A percentile compares a stretch with the other conserved stretches of the same genome.
Evolutionary conservation across 495 filamentous ascomycete species (phyloP).

Genomic region (Apiosordaria backusii): DNA sequence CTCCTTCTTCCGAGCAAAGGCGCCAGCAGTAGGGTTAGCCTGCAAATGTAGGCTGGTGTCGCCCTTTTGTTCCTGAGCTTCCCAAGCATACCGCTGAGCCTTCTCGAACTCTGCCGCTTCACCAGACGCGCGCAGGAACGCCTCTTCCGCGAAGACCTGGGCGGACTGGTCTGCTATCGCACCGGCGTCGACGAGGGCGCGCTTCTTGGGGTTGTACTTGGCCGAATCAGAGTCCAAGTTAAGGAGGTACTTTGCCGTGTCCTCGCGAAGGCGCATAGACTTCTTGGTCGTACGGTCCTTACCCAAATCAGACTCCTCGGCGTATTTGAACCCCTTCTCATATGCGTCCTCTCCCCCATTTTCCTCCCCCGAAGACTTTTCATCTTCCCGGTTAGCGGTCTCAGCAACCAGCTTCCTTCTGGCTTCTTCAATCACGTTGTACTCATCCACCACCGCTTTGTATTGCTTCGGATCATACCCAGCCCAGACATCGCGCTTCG

Average conservation of each 20-base stretch:
- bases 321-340: conserved; percentile 60
- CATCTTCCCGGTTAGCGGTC: conserved; percentile 44
- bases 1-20: conserved; percentile 76
- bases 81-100: conserved; percentile 90
- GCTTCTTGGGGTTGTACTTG: conserved; percentile 96
- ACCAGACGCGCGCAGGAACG: conserved; percentile 83
- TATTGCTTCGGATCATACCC: conserved; percentile 91
- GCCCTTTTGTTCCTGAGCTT: conserved; percentile 76
- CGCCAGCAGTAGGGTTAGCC: conserved; percentile 92
- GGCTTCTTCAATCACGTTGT: conserved; percentile 77
- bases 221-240: conserved; percentile 95
- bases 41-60: conserved; percentile 80
- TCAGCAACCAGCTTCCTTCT: conserved; percentile 51
- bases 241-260: conserved; percentile 96
- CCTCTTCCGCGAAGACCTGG: conserved; percentile 87
- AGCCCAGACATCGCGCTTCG: conserved; percentile 98
- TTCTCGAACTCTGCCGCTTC: conserved; percentile 93
- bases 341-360: conserved; percentile 46
- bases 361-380: background rate
- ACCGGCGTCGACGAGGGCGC: conserved; percentile 87
- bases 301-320: conserved; percentile 96
- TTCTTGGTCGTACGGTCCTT: conserved; percentile 90
- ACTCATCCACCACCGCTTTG: conserved; percentile 78
- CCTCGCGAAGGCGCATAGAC: conserved; percentile 79
- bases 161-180: conserved; percentile 80